Conservation (phyloP, 2,329 filamentous ascomycete genomes). For the Capronia coronata region DNA sequence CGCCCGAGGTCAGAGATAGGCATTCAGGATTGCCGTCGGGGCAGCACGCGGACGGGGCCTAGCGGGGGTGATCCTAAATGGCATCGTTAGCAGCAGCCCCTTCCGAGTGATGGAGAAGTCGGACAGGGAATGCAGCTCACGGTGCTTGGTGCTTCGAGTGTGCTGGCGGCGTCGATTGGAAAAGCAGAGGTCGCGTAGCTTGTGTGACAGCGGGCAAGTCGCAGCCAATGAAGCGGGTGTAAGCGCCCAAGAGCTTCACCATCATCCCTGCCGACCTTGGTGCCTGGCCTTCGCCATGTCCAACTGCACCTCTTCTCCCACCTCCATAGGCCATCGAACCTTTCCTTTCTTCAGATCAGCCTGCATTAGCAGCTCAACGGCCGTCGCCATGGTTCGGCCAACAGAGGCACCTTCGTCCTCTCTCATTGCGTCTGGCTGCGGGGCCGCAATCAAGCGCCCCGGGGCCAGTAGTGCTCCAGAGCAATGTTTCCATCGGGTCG, state of each 20-base stretch:
- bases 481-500: conserved; percentile 23
- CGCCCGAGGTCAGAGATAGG: conserved; percentile 1
- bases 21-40: background rate
- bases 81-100: background rate
- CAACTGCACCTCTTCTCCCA: conserved; percentile 13
- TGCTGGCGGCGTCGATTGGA: conserved; percentile 17
- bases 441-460: conserved; percentile 25
- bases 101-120: background rate
- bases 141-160: conserved; percentile 3
- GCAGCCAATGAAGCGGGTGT: conserved; percentile 17
- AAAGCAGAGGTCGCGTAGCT: background rate
- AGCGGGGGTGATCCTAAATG: background rate
- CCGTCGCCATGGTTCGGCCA: conserved; percentile 19
- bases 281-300: conserved; percentile 14
- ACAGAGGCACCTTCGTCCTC: conserved; percentile 6
- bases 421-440: conserved; percentile 16
- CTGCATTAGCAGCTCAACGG: conserved; percentile 15
- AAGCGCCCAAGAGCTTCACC: conserved; percentile 17
- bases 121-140: conserved; percentile 7
- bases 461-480: conserved; percentile 19
- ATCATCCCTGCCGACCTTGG: conserved; percentile 2
- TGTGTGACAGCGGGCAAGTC: conserved; percentile 17
- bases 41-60: background rate
- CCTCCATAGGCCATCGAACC: conserved; percentile 7
- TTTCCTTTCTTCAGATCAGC: conserved; percentile 17